Percentiles rank a stretch among this genome's conserved stretches.
phyloP scores from a whole-genome alignment of 352 stramenopile genomes.

The Phytophthora palmivora region DNA sequence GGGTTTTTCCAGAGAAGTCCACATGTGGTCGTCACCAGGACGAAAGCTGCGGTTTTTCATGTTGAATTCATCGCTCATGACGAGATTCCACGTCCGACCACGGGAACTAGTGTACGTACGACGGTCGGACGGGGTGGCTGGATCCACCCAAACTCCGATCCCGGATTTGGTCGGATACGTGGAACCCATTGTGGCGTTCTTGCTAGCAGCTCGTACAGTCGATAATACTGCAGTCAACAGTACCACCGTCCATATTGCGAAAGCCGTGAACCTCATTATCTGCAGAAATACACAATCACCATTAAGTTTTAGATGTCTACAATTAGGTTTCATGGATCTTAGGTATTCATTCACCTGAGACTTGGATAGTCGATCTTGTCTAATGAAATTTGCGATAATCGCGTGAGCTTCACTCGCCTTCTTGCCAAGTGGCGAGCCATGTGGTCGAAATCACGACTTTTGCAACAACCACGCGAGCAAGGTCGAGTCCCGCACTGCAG shows the following conservation, averaged over 20 bases:
- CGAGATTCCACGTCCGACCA: conserved; percentile 59
- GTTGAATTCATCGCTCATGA: conserved; percentile 97
- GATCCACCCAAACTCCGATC: conserved; percentile 61
- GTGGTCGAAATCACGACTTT: too few species aligned
- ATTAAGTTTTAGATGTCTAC: not conserved
- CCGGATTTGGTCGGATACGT: conserved; percentile 46
- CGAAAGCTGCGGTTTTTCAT: conserved; percentile 87
- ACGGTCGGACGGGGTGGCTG: conserved; percentile 50
- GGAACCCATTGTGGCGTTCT: conserved; percentile 19
- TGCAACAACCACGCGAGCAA: conserved; percentile 22
- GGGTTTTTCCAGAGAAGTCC: conserved; percentile 95
- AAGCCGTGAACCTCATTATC: conserved; percentile 20
- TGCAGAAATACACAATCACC: conserved; percentile 2
- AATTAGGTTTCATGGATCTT: not conserved
- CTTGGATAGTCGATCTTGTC: conserved; percentile 29
- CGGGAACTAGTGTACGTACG: conserved; percentile 54
- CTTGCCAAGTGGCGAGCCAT: conserved; percentile 31
- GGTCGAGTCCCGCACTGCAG: conserved; percentile 9
- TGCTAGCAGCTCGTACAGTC: conserved; percentile 6
- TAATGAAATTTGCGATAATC: conserved; percentile 37
- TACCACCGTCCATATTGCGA: conserved; percentile 23
- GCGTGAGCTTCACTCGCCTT: conserved; percentile 21
- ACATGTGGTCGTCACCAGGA: conserved; percentile 94
- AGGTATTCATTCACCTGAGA: conserved; percentile 3
- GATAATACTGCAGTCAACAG: conserved; percentile 11